Evolutionary conservation across 106 monocot species (phyloP).

Genomic region (Narthecium ossifragum): DNA sequence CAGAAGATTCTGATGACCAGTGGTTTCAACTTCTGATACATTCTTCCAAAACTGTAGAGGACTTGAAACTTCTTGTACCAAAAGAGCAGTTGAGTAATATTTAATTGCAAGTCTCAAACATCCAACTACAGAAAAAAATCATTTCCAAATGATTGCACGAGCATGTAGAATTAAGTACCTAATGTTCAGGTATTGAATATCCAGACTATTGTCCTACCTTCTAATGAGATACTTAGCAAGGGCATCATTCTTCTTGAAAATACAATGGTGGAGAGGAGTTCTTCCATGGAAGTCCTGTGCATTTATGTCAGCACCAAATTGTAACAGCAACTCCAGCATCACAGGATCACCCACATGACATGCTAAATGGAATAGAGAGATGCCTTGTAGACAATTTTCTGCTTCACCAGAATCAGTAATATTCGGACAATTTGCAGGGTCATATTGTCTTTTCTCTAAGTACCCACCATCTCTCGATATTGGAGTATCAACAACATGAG

Average conservation of each 20-base stretch:
- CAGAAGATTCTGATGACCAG: no score
- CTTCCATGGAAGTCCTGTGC: constrained; percentile 76
- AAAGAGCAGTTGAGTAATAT: no score
- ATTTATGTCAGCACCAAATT: constrained; percentile 86
- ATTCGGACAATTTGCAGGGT: constrained; percentile 50
- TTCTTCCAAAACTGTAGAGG: no score
- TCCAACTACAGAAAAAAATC: neutral
- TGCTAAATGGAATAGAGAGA: constrained; percentile 78
- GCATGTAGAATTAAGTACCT: neutral
- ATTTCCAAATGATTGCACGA: neutral
- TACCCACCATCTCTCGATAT: neutral
- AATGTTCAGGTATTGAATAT: neutral
- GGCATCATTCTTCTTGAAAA: constrained; percentile 57
- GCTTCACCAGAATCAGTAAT: constrained; percentile 39
- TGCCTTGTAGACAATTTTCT: constrained; percentile 62
- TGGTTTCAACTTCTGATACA: no score
- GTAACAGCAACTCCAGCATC: constrained; percentile 80
- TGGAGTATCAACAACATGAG: constrained; percentile 29
- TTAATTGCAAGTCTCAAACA: neutral
- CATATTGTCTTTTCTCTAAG: constrained; percentile 24
- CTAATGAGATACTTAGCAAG: constrained; percentile 73
- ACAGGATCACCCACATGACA: constrained; percentile 63
- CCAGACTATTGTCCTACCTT: constrained; percentile 34
- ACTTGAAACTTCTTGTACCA: no score
- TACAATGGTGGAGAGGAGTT: constrained; percentile 85